These are phyloP conservation scores for Polytrichum commune DNA, from an alignment of 225 moss, liverwort and hornwort genomes.

Conservation along the genomic window DNA sequence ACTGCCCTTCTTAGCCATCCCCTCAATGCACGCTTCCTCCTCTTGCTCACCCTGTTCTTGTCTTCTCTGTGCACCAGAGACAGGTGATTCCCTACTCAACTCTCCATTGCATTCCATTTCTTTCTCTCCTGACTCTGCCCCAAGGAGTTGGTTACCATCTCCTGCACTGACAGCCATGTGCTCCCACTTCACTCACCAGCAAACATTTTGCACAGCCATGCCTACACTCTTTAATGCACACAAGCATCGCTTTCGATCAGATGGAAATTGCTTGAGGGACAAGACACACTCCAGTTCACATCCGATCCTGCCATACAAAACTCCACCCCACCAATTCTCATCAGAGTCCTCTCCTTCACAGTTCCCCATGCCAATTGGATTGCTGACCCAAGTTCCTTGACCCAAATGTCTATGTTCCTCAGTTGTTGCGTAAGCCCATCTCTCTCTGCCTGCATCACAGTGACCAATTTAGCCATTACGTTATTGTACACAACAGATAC, in stretches of 20 bases:
- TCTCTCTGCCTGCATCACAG: no score
- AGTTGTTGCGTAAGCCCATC: no score
- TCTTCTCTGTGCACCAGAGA: not conserved
- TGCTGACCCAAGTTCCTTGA: no score
- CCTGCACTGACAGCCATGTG: not conserved
- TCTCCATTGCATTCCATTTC: not conserved
- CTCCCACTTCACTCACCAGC: not conserved
- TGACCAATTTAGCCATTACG: no score
- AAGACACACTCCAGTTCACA: not conserved
- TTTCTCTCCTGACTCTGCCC: not conserved
- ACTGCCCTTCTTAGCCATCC: not conserved
- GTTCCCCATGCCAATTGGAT: not conserved
- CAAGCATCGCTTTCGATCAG: not conserved
- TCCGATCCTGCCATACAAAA: not conserved
- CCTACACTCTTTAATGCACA: not conserved
- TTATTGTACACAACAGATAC: no score
- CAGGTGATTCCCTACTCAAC: not conserved
- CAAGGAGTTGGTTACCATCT: no score
- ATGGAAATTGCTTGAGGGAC: not conserved
- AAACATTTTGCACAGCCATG: not conserved
- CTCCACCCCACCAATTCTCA: not conserved
- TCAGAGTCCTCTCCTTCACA: slow-evolving; percentile 2
- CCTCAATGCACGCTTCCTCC: slow-evolving; percentile 5
- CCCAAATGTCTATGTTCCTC: no score
- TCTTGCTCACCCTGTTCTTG: not conserved